Conservation (phyloP, 768 basidiomycete species). For the Auriculariales sp. region DNA sequence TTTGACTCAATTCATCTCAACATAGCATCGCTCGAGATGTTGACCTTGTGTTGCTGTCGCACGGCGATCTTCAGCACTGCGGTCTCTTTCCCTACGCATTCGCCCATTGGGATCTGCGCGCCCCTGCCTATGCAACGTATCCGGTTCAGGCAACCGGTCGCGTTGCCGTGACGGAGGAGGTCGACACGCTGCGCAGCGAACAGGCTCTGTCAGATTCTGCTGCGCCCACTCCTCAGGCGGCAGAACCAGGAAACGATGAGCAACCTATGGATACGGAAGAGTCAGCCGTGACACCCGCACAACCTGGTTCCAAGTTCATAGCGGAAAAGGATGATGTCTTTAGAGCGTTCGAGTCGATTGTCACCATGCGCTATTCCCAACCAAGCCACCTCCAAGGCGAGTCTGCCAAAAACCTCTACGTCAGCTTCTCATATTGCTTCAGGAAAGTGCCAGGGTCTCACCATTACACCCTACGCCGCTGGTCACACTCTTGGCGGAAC, state of each 20-base stretch:
- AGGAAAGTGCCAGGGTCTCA: slow-evolving; percentile 87
- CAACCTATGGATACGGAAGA: slow-evolving; percentile 6
- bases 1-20: slow-evolving; percentile 1
- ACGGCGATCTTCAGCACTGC: slow-evolving; percentile 78
- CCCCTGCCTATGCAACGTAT: slow-evolving; percentile 86
- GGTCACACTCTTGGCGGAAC: slow-evolving; percentile 94
- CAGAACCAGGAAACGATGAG: slow-evolving; percentile 14
- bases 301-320: slow-evolving; percentile 41
- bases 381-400: slow-evolving; percentile 88
- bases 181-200: slow-evolving; percentile 66
- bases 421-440: slow-evolving; percentile 7
- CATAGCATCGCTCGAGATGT: slow-evolving; percentile 60
- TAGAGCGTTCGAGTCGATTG: slow-evolving; percentile 84
- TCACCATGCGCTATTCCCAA: slow-evolving; percentile 86
- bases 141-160: slow-evolving; percentile 94
- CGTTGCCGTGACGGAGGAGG: slow-evolving; percentile 80
- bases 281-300: slow-evolving; percentile 10
- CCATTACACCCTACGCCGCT: slow-evolving; percentile 88
- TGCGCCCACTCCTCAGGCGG: slow-evolving; percentile 12
- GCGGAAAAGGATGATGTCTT: slow-evolving; percentile 75
- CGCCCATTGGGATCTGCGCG: slow-evolving; percentile 73
- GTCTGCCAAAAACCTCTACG: slow-evolving; percentile 10
- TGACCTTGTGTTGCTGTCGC: slow-evolving; percentile 85
- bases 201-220: slow-evolving; percentile 40
- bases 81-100: slow-evolving; percentile 91